A percentile compares a stretch with the other conserved stretches of the same genome.
Conservation (phyloP, 2,329 filamentous ascomycete species). For the Curvularia hawaiiensis region DNA sequence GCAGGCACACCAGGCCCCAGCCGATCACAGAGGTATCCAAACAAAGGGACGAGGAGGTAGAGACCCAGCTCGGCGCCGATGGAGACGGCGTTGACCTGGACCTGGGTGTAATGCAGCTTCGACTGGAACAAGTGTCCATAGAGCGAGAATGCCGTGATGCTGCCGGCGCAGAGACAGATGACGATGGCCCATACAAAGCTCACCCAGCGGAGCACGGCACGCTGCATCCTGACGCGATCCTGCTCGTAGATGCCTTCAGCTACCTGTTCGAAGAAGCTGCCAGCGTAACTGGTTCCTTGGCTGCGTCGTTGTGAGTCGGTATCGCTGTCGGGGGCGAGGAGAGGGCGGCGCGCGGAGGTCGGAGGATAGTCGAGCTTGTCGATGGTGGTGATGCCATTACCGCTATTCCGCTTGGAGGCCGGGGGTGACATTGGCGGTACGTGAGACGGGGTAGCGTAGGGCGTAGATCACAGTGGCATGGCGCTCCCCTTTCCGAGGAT, state of each 20-base stretch:
- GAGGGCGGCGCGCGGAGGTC: constrained; percentile 47
- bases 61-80: constrained; percentile 86
- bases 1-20: constrained; percentile 80
- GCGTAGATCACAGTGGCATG: constrained; percentile 18
- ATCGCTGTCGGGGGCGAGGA: constrained; percentile 47
- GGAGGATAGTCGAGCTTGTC: constrained; percentile 57
- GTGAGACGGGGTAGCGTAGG: constrained; percentile 26
- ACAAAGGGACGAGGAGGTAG: constrained; percentile 88
- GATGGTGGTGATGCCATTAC: constrained; percentile 43
- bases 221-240: constrained; percentile 60
- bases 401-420: constrained; percentile 40
- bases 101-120: constrained; percentile 83
- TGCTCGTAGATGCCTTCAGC: constrained; percentile 64
- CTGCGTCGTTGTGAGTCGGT: constrained; percentile 43
- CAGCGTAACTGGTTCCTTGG: constrained; percentile 54
- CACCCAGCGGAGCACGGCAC: constrained; percentile 57
- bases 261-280: constrained; percentile 64
- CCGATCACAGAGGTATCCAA: constrained; percentile 92
- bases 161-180: constrained; percentile 80
- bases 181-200: constrained; percentile 67
- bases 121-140: constrained; percentile 92
- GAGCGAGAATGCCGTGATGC: constrained; percentile 90
- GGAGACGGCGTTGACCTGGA: constrained; percentile 88
- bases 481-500: constrained; percentile 1
- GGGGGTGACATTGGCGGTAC: constrained; percentile 38